These are phyloP conservation scores for Hypomontagnella monticulosa DNA, from an alignment of 495 filamentous ascomycete genomes.

Conservation along the genomic window DNA sequence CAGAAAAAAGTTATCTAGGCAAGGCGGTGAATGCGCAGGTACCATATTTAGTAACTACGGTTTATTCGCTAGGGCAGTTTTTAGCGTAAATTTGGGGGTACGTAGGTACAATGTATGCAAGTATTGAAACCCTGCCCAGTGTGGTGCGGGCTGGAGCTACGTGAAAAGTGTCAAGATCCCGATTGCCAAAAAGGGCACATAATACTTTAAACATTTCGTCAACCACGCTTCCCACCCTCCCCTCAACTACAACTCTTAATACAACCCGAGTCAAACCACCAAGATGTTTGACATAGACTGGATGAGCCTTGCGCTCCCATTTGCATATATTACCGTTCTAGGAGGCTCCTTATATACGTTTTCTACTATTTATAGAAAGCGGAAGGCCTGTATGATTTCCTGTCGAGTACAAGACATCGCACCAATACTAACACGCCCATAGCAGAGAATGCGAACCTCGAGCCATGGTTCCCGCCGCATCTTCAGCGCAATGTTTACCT, in stretches of 20 bases:
- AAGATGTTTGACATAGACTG: conserved; percentile 74
- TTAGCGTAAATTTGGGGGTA: conserved; percentile 15
- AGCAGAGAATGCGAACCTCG: conserved; percentile 82
- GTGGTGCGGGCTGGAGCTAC: conserved; percentile 27
- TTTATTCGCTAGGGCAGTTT: conserved; percentile 7
- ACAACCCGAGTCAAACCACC: conserved; percentile 11
- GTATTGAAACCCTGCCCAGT: background rate
- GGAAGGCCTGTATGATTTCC: conserved; percentile 78
- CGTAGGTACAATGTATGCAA: conserved; percentile 4
- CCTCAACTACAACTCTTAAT: conserved; percentile 10
- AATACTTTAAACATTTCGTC: conserved; percentile 22
- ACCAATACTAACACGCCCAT: conserved; percentile 34
- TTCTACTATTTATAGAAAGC: conserved; percentile 89
- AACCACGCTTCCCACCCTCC: conserved; percentile 17
- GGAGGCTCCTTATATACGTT: conserved; percentile 90
- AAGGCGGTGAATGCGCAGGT: conserved; percentile 33
- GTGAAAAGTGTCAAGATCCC: conserved; percentile 52
- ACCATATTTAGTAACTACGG: conserved; percentile 28
- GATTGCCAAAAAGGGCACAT: conserved; percentile 38
- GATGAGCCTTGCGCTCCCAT: conserved; percentile 79
- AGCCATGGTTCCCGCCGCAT: conserved; percentile 92
- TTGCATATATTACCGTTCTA: conserved; percentile 88
- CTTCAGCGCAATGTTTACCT: conserved; percentile 94
- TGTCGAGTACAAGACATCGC: background rate
- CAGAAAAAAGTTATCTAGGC: conserved; percentile 23